These are phyloP conservation scores for Mycena floridula DNA, from an alignment of 768 basidiomycete genomes.

Conservation along the genomic window DNA sequence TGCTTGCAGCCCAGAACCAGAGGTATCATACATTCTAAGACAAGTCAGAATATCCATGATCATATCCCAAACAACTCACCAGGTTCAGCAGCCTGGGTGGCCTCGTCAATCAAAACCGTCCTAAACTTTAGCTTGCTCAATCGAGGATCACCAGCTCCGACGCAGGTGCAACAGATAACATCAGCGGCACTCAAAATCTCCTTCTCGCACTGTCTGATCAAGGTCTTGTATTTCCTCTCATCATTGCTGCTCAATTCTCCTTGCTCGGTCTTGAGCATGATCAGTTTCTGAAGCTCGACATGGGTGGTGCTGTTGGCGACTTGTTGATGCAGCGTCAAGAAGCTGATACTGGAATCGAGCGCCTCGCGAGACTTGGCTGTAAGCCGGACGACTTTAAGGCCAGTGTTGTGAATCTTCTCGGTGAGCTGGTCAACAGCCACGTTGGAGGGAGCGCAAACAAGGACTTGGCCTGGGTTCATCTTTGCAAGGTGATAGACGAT, in stretches of 20 bases:
- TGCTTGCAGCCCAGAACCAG: constrained; percentile 98
- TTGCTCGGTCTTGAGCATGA: constrained; percentile 95
- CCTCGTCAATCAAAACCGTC: constrained; percentile 97
- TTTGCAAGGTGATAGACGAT: constrained; percentile 98
- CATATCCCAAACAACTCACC: no score
- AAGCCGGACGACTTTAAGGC: constrained; percentile 93
- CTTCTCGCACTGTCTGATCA: constrained; percentile 94
- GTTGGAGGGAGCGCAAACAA: constrained; percentile 98
- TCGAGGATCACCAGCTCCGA: constrained; percentile 94
- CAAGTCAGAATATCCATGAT: no score
- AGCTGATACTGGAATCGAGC: constrained; percentile 89
- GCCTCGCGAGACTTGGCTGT: constrained; percentile 99
- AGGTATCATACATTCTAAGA: constrained; percentile 96
- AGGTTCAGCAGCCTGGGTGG: constrained; percentile 96
- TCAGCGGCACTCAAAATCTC: constrained; percentile 94
- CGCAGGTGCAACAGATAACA: constrained; percentile 98
- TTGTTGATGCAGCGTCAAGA: constrained; percentile 94
- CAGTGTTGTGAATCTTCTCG: constrained; percentile 99
- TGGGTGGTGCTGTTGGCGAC: constrained; percentile 96
- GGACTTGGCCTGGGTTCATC: constrained; percentile 99
- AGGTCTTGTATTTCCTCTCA: constrained; percentile 95
- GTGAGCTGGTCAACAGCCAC: constrained; percentile 99
- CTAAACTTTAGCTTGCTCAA: constrained; percentile 97
- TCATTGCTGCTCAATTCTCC: constrained; percentile 96
- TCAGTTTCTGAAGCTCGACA: constrained; percentile 95